Base-by-base conservation (phyloP, 768 basidiomycete species). In the Pleurotus platypus region DNA sequence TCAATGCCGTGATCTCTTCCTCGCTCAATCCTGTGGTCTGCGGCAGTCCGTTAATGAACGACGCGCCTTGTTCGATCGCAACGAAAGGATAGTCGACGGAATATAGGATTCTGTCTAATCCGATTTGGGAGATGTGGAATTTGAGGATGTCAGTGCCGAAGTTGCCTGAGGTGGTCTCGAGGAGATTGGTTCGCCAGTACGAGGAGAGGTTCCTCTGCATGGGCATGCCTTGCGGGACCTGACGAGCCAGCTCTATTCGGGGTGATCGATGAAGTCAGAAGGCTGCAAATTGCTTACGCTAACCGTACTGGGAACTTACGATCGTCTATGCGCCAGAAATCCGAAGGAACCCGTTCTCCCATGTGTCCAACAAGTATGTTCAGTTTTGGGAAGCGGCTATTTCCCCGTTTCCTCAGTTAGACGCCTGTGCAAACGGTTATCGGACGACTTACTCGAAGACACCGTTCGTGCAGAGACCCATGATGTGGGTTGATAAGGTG, bases 291-390 rank as follows among this genome's bases (percentile, higher is more conserved):
- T 45, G n/a, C 16, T 27, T 4, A 37, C 20, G 42, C 18, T 1
- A 2, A 45, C 45, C 3, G 48, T 11, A 35, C 5, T 20, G 35
- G 37, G 42, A 13, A 63, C 70, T 46, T 49, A 76, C 75, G 71
- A 39, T 70, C 66, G 43, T 78, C 74, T 18, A 75, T 75, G 15
- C 76, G 69, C 53, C 67, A 61, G 1, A 78, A 64, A 57, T 78
- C 76, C 12, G 76, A 78, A 0, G 76, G 69, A 22, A 76, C 68
- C 13, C 76, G 68, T 58, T 77, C 76, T 6, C 76, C 75, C 20
- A 78, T 58, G 63, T 78, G 77, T 1, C 75, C 77, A 15, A 77
- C 72, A 15, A 78, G 75, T 7, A 76, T 64, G 35, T 73, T 72
- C 26, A 73, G 54, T 9, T 70, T 67, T 0, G 77, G 76, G 56